Evolutionary conservation across 495 filamentous ascomycete species (phyloP), one percentile per base, ranked within the genome.

Genomic region (Xylaria venustula): DNA sequence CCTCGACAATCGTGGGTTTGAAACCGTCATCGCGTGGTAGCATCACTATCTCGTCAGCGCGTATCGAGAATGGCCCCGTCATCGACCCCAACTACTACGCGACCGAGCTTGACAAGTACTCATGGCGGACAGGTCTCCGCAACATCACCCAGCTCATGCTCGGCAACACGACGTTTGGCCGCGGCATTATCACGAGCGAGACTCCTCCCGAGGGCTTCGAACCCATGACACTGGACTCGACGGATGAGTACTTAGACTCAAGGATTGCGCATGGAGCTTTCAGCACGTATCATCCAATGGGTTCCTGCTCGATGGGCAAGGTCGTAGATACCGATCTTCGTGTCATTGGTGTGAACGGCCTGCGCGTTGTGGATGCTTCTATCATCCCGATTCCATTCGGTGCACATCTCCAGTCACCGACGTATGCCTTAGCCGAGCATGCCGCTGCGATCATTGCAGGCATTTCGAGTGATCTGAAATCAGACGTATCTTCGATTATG

Each of bases 31-130:
- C 71, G 0, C 65, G 77, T 2, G 78, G 78, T 5, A 55, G 52
- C 7, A 69, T 79, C 15, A 74, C 68, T 6, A 51, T 79, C 1
- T 40, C 66, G 0, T 67, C 66, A 2, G 61, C 55, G 0, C 62
- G 70, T 26, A 51, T 65, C 0, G 58, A 25, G n/a, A 55, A 44
- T 1, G 22, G 62, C 3, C 72, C 74, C 0, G 23, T 67, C 22
- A 76, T 79, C 42, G 69, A 79, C 53, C 73, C 77, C 0, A 77
- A 79, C 50, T 79, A 78, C 49, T 75, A 70, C 36, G 68, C 63
- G 0, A 81, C 75, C 0, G 71, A 58, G 15, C 52, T 61, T 7
- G 64, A 67, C 23, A 40, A 56, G 7, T 52, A 44, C 19, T 26
- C 48, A 7, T 36, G 60, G 28, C 17, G 58, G 2, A 20, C 54